These are phyloP conservation scores for Pseudocercospora pini-densiflorae DNA, from an alignment of 2,329 filamentous ascomycete genomes.

Conservation along the genomic window DNA sequence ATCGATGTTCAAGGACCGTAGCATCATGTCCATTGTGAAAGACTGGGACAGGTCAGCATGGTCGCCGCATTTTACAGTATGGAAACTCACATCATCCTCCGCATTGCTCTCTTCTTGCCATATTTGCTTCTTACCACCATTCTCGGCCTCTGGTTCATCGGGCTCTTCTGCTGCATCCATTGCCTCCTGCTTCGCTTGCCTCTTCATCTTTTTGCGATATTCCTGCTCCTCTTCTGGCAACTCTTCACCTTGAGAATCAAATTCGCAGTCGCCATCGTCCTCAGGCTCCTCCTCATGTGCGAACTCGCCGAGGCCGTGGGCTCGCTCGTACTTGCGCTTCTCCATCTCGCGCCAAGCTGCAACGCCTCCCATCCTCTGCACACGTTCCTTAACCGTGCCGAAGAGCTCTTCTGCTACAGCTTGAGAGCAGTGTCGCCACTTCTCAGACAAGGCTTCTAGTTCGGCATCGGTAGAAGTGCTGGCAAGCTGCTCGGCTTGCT, in stretches of 20 bases:
- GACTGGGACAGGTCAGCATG: constrained; percentile 47
- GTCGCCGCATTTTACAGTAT: neutral
- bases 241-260: constrained; percentile 41
- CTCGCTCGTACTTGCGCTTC: constrained; percentile 38
- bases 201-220: constrained; percentile 54
- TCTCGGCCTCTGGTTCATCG: constrained; percentile 40
- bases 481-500: constrained; percentile 60
- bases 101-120: constrained; percentile 39
- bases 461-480: constrained; percentile 55
- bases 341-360: constrained; percentile 53
- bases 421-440: constrained; percentile 66
- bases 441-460: constrained; percentile 59
- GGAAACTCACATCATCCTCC: constrained; percentile 47
- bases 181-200: constrained; percentile 55
- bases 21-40: constrained; percentile 73
- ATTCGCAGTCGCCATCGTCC: constrained; percentile 43
- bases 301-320: constrained; percentile 35
- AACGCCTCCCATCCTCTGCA: constrained; percentile 67
- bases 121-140: constrained; percentile 44
- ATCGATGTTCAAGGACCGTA: constrained; percentile 67
- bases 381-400: constrained; percentile 61
- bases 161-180: constrained; percentile 40
- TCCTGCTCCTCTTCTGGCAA: constrained; percentile 46
- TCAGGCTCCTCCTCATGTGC: constrained; percentile 41
- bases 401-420: constrained; percentile 72